Base-by-base conservation (phyloP, 2,329 filamentous ascomycete genomes). In the Fulvia fulva region DNA sequence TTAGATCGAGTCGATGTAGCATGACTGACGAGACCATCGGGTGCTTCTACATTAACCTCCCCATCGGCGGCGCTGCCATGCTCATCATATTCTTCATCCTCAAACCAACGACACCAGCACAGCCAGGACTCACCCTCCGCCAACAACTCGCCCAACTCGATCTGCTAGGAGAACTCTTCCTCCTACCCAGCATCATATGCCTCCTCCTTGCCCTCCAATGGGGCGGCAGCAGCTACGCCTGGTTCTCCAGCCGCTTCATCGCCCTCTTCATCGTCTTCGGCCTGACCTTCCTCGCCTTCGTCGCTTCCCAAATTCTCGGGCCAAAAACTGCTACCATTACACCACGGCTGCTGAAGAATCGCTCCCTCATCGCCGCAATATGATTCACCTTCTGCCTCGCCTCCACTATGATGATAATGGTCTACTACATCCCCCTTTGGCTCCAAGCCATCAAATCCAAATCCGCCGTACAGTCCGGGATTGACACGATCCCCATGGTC, bases 371-470 rank as follows among this genome's bases (percentile, higher is more conserved):
- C 16, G 73, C 73, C 8, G 69, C 68, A 14, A 73, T 75, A 32
- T 70, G 69, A 64, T 79, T 75, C 53, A 70, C 68, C 47, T 69
- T 76, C 54, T 73, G 71, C 64, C 62, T 78, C 25, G 76, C 75
- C 12, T 75, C 71, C 8, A 61, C 69, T 12, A 77, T 79, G 68
- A 76, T 78, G 69, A 63, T 78, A 55, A 65, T 77, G 37, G 71
- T 77, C 50, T 78, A 76, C 69, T 80, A 75, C 63, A 66, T 78
- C 43, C 68, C 74, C 68, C 51, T 78, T 75, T 71, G 77, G 74
- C 77, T 79, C 77, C 73, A 80, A 62, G 75, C 75, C n/a, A 75
- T 79, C 66, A 77, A 79, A 55, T 74, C 73, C 9, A 75, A 71
- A 2, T 71, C 70, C 0, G 76, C 78, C 7, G 74, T 75, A 11